Evolutionary conservation across 768 basidiomycete species (phyloP).

Genomic region (Pisolithus tinctorius): DNA sequence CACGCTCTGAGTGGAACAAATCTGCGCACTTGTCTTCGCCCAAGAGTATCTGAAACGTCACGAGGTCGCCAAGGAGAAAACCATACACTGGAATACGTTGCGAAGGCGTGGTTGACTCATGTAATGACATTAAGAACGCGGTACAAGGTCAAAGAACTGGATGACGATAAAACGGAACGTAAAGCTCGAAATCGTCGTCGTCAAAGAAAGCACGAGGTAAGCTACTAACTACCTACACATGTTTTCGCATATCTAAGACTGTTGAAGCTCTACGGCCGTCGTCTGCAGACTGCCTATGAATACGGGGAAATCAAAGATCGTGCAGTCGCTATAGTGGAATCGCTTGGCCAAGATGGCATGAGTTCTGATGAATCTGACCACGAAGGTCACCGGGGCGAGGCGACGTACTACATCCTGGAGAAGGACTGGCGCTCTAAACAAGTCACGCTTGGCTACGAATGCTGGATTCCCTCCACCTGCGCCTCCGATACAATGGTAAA

Average conservation of each 20-base stretch:
- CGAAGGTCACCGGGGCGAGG: not conserved
- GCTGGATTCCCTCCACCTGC: too few relatives aligned
- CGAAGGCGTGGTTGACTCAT: not conserved
- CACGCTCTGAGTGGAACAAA: not conserved
- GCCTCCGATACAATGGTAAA: too few relatives aligned
- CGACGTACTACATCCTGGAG: not conserved
- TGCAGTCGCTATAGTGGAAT: not conserved
- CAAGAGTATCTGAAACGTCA: not conserved
- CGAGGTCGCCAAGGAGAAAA: too few relatives aligned
- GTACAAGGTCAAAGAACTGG: not conserved
- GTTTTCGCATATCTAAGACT: not conserved
- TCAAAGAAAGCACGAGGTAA: not conserved
- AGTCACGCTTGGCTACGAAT: not conserved
- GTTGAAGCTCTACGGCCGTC: not conserved
- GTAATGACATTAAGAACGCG: not conserved
- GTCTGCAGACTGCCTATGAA: not conserved
- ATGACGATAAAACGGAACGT: not conserved
- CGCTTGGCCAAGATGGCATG: slow-evolving; percentile 1
- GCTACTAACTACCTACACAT: not conserved
- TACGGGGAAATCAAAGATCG: not conserved
- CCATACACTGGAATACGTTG: not conserved
- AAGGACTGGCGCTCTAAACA: not conserved
- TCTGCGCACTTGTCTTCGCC: not conserved
- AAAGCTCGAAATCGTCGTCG: not conserved
- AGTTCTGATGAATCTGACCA: slow-evolving; percentile 2